Conservation (phyloP, 169 alveolate genomes). For the Plasmodium adleri region DNA sequence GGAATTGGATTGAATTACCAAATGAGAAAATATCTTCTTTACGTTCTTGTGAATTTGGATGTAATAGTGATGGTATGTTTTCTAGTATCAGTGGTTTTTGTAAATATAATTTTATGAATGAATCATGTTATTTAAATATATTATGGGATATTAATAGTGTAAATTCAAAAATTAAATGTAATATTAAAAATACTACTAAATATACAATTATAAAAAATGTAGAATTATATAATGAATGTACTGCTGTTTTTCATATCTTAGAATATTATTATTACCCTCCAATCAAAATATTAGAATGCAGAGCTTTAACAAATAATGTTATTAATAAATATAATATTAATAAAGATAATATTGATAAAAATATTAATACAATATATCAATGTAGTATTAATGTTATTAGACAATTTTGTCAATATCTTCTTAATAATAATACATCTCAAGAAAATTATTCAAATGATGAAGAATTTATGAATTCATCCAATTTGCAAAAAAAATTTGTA, state of each 20-base stretch:
- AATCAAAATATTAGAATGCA: conserved; percentile 70
- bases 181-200: conserved; percentile 80
- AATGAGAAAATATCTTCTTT: conserved; percentile 86
- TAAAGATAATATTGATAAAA: conserved; percentile 56
- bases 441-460: conserved; percentile 46
- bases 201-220: conserved; percentile 83
- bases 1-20: conserved; percentile 89
- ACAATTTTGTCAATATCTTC: conserved; percentile 69
- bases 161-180: conserved; percentile 80
- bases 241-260: conserved; percentile 86
- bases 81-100: conserved; percentile 85
- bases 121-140: conserved; percentile 81
- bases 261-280: conserved; percentile 84
- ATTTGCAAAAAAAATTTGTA: conserved; percentile 5
- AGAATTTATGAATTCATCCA: conserved; percentile 25
- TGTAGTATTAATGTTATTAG: conserved; percentile 77
- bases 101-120: conserved; percentile 82
- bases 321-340: conserved; percentile 54
- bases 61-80: conserved; percentile 84
- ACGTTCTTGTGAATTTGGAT: conserved; percentile 89
- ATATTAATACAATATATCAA: conserved; percentile 61
- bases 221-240: conserved; percentile 87
- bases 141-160: conserved; percentile 86
- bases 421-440: conserved; percentile 43
- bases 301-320: conserved; percentile 72